Evolutionary conservation across 2,329 filamentous ascomycete species (phyloP).

Genomic region (Biscogniauxia marginata): DNA sequence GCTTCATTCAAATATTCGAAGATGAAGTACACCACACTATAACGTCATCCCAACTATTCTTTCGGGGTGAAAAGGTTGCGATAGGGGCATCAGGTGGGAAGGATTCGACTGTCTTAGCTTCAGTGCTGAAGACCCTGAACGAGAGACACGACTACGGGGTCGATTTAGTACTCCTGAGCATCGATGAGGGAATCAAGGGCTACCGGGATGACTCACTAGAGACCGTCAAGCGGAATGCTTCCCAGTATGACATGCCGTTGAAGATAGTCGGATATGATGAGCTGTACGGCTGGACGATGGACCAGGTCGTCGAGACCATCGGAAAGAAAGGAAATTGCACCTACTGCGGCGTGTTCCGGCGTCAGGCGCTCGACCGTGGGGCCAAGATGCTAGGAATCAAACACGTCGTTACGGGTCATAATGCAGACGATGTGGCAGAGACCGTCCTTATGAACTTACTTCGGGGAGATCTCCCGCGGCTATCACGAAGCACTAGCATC

Average conservation of each 20-base stretch:
- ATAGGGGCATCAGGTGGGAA: constrained; percentile 97
- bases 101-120: constrained; percentile 93
- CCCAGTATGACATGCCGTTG: constrained; percentile 86
- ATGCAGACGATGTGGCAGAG: constrained; percentile 95
- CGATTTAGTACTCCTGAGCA: constrained; percentile 81
- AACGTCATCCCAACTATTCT: constrained; percentile 75
- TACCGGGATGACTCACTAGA: constrained; percentile 95
- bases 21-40: constrained; percentile 94
- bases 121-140: constrained; percentile 91
- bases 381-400: constrained; percentile 83
- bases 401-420: constrained; percentile 96
- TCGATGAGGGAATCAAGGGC: constrained; percentile 96
- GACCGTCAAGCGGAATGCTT: constrained; percentile 91
- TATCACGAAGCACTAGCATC: constrained; percentile 88
- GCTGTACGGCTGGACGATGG: constrained; percentile 99
- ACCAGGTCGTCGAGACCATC: constrained; percentile 93
- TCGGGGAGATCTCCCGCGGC: constrained; percentile 80
- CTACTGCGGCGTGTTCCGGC: constrained; percentile 93
- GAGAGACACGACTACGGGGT: constrained; percentile 84
- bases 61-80: constrained; percentile 79
- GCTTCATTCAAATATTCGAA: constrained; percentile 87
- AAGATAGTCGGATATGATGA: constrained; percentile 92
- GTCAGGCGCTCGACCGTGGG: constrained; percentile 90
- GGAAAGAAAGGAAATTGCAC: constrained; percentile 99
- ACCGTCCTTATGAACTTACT: constrained; percentile 97